A percentile compares a stretch with the other conserved stretches of the same genome.
Evolutionary conservation across 345 rosid species (phyloP).

Genomic region (Adansonia digitata): DNA sequence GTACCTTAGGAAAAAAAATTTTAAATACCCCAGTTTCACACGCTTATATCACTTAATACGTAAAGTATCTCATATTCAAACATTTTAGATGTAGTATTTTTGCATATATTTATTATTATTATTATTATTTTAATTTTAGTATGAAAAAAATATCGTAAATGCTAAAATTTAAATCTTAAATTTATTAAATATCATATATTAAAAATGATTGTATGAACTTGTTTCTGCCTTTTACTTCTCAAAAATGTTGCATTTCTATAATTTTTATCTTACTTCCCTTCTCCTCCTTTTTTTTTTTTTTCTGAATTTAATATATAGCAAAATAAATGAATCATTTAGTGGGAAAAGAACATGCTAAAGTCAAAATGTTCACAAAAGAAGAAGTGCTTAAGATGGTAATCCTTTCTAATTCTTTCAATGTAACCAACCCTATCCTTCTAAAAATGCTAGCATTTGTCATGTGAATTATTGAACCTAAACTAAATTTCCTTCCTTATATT

Average conservation of each 20-base stretch:
- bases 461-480: constrained; percentile 13
- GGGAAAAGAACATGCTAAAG: not conserved
- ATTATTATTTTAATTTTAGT: too few species aligned
- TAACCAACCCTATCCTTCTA: constrained; percentile 6
- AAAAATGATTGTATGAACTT: too few species aligned
- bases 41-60: not conserved
- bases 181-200: too few species aligned
- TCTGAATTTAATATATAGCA: not conserved
- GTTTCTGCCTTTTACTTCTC: not conserved
- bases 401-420: constrained; percentile 2
- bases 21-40: not conserved
- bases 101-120: not conserved
- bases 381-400: not conserved
- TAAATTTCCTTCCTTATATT: not conserved
- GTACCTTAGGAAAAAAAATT: not conserved
- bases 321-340: not conserved
- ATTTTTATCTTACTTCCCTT: not conserved
- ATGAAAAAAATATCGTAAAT: too few species aligned
- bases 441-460: not conserved
- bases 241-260: not conserved
- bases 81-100: not conserved
- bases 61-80: not conserved
- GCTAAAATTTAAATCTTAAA: too few species aligned
- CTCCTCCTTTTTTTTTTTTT: not conserved
- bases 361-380: constrained; percentile 12